Evolutionary conservation across 768 basidiomycete genomes (phyloP), one percentile per base, ranked within the genome.

Genomic region (Lactarius akahatsu): DNA sequence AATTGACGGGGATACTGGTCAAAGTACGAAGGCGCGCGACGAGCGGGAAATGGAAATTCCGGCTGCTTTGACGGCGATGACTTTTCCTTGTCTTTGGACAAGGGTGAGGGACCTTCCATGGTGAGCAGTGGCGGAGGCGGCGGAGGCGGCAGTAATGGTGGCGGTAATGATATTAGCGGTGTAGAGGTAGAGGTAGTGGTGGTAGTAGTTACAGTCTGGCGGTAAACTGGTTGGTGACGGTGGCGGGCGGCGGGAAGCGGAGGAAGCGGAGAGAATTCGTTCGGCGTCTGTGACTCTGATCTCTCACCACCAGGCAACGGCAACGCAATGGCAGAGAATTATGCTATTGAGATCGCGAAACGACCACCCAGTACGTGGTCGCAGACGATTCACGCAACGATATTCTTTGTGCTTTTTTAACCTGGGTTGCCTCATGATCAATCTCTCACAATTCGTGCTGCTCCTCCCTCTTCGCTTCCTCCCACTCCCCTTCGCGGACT

Each of bases 391-490:
- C 73, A 82, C 32, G 86, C 80, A 32, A 38, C 85, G 5, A 73
- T 85, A 30, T 91, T 87, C 74, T 70, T 77, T 65, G 32, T 86
- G 43, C 71, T 87, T 38, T 38, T 92, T 92, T 78, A 76, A 84
- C 69, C 68, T 82, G 9, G 92, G 83, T 13, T 87, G 87, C 72
- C 64, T 93, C 38, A 85, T 88, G 78, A 81, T 92, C 69, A 86
- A 93, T 72, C 80, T 77, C 36, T 85, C 86, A 43, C 95, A 96
- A 76, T 82, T 96, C 74, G 70, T 87, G 32, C 78, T 89, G 70
- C 78, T 92, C 43, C 78, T 93, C 18, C 86, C 92, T 1, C 76
- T 95, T 57, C 80, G 84, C 59, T 73, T 88, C 26, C 75, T 91
- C 3, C 88, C 91, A n/a, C 83, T 86, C 60, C 74, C 79, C 32